Base-by-base conservation (phyloP, 768 basidiomycete species). In the Boletus vinaceobasis region DNA sequence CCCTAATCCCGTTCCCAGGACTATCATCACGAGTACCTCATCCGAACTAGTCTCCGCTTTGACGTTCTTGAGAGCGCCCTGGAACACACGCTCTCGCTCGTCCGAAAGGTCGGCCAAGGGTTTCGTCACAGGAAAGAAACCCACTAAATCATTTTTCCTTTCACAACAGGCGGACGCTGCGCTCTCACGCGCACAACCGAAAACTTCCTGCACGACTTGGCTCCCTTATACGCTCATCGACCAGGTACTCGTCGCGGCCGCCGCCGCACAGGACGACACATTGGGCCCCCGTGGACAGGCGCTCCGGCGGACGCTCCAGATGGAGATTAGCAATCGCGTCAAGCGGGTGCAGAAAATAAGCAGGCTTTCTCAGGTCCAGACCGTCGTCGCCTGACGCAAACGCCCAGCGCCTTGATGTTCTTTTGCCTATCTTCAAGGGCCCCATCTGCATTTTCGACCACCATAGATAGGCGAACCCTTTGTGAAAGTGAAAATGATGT, bases 151-250 rank as follows among this genome's bases (percentile, higher is more conserved):
- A 1, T 32, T 31, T 31, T 36, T 17, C 13, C 29, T 52, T 44
- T 33, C 48, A 19, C 62, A 51, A 10, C 55, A 88, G 85, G 77
- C 80, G 44, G 82, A 85, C 58, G 66, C 73, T 50, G 75, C 75
- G 40, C 70, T 87, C 43, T 73, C 79, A 40, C 82, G 78, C 61
- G 76, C 78, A 46, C 72, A 77, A 23, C 77, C 78, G 29, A 82
- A 76, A 64, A 75, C 77, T 37, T 80, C 88, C 3, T 80, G 78
- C 33, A 67, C 79, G 50, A 87, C 87, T 5, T 93, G 90, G 87
- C 74, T 93, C 37, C 92, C 92, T 14, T 93, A 93, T 65, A 82
- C 84, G 46, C 77, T 93, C 51, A 81, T 94, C 58, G 92, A 94
- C 70, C 87, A 91, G 70, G 86, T 93, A 35, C 76, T 93, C 29